Base-by-base conservation (phyloP, 23 red algal genomes). In the Pyropia haitanensis region DNA sequence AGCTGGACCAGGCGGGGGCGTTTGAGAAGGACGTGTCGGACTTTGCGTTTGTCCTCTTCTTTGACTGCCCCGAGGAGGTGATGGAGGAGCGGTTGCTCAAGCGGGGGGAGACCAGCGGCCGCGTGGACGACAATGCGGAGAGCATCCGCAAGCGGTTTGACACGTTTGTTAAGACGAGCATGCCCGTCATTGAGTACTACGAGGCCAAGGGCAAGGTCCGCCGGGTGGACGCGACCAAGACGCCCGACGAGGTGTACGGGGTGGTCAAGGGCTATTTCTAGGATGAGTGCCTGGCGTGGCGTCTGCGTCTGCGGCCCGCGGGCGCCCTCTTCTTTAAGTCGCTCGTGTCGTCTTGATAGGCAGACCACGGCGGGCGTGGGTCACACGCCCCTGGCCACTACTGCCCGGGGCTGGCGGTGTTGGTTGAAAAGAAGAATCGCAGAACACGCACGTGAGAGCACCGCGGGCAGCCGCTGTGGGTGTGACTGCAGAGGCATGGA, bases 21-120 rank as follows among this genome's bases (percentile, higher is more conserved):
- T 98, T 98, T 84, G 85, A 90, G 57, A 81, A 85, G 23, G 50
- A 63, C 14, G 80, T 98, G 16, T 70, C 72, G 18, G 71, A 84
- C 22, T 82, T 85, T 86, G 94, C 91, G 54, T 90, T 98, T 76
- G 73, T 78, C 44, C 77, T 98, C 13, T 98, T 98, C 67, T 98
- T 98, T 39, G 94, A 98, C 54, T 98, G 94, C 71, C 85, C 94
- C 14, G 86, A 98, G 39, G 67, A 89, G 30, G 87, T 78, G 56
- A 91, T 98, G 94, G 85, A 85, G 49, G 57, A 50, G 64, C 77
- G 94, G 17, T 68, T 98, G 24, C 25, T 98, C 70, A 49, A 90
- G 51, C 73, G 94, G 30, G 85, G 85, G 30, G 27, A 90, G 78
- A 87, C 73, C 26, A 75, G 71, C 20, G 94, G 94, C 17, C 86